A percentile compares a stretch with the other conserved stretches of the same genome.
Evolutionary conservation across 192 early-diverging fungal species (phyloP).

Genomic region (Backusella luteola): DNA sequence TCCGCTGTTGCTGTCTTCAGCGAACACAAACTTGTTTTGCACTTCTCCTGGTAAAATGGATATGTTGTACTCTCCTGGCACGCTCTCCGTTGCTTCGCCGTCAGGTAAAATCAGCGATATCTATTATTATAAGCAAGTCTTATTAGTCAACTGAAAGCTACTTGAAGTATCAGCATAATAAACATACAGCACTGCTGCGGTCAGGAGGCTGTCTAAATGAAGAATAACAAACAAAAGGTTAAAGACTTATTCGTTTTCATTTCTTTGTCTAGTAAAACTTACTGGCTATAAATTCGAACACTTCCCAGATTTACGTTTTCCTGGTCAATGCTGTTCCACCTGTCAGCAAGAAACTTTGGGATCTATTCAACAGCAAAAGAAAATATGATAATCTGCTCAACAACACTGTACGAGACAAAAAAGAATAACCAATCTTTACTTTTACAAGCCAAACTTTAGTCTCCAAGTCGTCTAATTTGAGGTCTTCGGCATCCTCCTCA

Average conservation of each 20-base stretch:
- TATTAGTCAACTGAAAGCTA: neutral
- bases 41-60: slow-evolving; percentile 67
- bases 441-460: slow-evolving; percentile 94
- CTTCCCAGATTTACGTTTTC: slow-evolving; percentile 74
- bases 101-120: slow-evolving; percentile 73
- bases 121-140: slow-evolving; percentile 13
- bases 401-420: neutral
- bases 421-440: slow-evolving; percentile 29
- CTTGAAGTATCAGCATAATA: neutral
- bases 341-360: slow-evolving; percentile 84
- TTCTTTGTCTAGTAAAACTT: neutral
- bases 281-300: slow-evolving; percentile 71
- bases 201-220: slow-evolving; percentile 7
- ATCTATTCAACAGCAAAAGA: slow-evolving; percentile 46
- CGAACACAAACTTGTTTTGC: slow-evolving; percentile 78
- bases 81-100: slow-evolving; percentile 50
- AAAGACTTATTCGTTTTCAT: neutral
- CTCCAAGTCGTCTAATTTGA: slow-evolving; percentile 61
- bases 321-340: slow-evolving; percentile 69
- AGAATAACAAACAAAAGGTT: neutral
- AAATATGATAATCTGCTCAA: neutral
- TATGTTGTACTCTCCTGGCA: slow-evolving; percentile 86
- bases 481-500: slow-evolving; percentile 67
- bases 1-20: slow-evolving; percentile 54
- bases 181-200: slow-evolving; percentile 8